Evolutionary conservation across 768 basidiomycete genomes (phyloP).

Genomic region (Cyathus striatus): DNA sequence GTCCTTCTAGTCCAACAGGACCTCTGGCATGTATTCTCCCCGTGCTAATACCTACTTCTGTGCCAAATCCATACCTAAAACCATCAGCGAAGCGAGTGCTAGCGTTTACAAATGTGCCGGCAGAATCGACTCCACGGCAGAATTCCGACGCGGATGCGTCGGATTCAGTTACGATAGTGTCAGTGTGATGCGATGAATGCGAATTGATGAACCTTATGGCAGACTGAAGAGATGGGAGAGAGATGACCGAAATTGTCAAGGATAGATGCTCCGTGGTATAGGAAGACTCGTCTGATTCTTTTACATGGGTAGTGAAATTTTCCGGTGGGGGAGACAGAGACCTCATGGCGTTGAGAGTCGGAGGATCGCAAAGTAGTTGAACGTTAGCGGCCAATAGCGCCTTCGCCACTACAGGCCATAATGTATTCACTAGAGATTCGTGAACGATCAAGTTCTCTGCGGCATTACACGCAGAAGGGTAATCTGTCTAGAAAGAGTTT

Average conservation of each 20-base stretch:
- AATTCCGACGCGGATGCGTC: conserved; percentile 62
- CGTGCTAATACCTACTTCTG: conserved; percentile 97
- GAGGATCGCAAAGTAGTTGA: conserved; percentile 72
- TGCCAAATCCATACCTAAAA: conserved; percentile 94
- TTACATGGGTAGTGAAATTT: conserved; percentile 43
- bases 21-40: conserved; percentile 95
- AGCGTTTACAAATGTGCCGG: conserved; percentile 92
- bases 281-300: conserved; percentile 49
- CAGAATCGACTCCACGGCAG: conserved; percentile 84
- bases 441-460: conserved; percentile 89
- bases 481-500: conserved; percentile 59
- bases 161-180: conserved; percentile 85
- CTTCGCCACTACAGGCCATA: conserved; percentile 80
- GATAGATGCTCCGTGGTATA: conserved; percentile 89
- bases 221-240: conserved; percentile 61
- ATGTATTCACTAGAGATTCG: conserved; percentile 55
- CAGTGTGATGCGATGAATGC: conserved; percentile 95
- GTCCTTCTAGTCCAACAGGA: conserved; percentile 90
- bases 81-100: conserved; percentile 97
- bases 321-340: conserved; percentile 24
- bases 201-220: conserved; percentile 90
- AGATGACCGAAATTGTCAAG: conserved; percentile 75
- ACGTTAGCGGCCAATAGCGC: conserved; percentile 69
- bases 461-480: conserved; percentile 95
- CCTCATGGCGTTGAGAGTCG: conserved; percentile 54